Base-by-base conservation (phyloP, 176 grass and related monocot species). In the Lolium multiflorum region DNA sequence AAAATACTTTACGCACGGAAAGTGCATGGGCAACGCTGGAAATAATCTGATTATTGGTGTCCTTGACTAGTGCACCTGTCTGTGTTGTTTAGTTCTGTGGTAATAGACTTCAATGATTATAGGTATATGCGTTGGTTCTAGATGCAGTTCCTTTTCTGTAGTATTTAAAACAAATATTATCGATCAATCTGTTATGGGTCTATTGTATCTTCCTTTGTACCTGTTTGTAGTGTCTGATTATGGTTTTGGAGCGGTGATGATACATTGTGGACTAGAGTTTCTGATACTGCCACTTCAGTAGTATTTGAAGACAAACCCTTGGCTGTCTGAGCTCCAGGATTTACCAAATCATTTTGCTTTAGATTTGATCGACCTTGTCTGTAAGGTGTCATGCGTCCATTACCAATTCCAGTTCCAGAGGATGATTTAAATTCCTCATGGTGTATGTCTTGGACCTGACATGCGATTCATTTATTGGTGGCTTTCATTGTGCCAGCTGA, bases 251-350 rank as follows among this genome's bases (percentile, higher is more conserved):
- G 88, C 48, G 52, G 38, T 91, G 92, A 94, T 84, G 92, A 89
- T 50, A 76, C 3, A 28, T 77, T 58, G 67, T 93, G 89, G 89
- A 94, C 89, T 94, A 94, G 92, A 94, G 89, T 94, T 94, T 91
- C 89, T 81, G 92, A 94, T 89, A 49, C 80, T 86, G 68, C 76
- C 67, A 18, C 74, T 60, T 56, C n/a, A 6, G 86, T 60, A 14
- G 80, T 86, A 77, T 73, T 86, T 93, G 92, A 84, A 57, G 92
- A 93, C 80, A 91, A 80, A 44, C 92, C 92, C 92, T 91, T 94
- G 92, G 92, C 92, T 91, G 86, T 89, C 92, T 93, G 86, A 93
- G 86, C 85, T 88, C 78, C 67, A 8, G 62, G 2, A 67, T 47
- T 47, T 38, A 6, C 31, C 3, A 4, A 6, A 9, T 46, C 61